These are phyloP conservation scores for Croton setiger DNA, from an alignment of 441 rosid genomes.

Conservation along the genomic window DNA sequence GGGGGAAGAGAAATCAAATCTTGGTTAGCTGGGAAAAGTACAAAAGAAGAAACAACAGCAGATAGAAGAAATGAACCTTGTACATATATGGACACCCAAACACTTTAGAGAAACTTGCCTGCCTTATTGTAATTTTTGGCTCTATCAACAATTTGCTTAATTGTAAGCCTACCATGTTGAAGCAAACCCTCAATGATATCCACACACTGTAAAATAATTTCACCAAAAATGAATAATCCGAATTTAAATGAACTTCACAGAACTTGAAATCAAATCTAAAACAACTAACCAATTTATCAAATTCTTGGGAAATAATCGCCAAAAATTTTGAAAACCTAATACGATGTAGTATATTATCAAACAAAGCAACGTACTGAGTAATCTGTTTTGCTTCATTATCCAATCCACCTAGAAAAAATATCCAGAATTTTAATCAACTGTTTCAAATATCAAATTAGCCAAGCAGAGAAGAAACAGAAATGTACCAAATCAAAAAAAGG, in stretches of 20 bases:
- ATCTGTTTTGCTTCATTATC: slow-evolving; percentile 42
- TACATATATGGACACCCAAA: neutral
- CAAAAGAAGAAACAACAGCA: neutral
- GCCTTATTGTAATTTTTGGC: slow-evolving; percentile 34
- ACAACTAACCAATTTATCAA: slow-evolving; percentile 44
- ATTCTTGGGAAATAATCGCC: slow-evolving; percentile 36
- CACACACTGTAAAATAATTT: slow-evolving; percentile 39
- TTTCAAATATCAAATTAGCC: neutral
- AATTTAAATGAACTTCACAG: neutral
- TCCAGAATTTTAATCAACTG: too few species aligned
- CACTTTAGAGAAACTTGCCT: slow-evolving; percentile 33
- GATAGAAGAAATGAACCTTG: neutral
- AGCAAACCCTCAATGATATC: slow-evolving; percentile 71
- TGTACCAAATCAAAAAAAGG: neutral
- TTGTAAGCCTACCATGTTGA: slow-evolving; percentile 79
- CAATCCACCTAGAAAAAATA: slow-evolving; percentile 35
- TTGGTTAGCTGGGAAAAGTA: neutral
- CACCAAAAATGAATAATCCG: slow-evolving; percentile 4
- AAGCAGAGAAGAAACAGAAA: neutral
- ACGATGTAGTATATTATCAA: slow-evolving; percentile 67
- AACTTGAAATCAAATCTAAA: neutral
- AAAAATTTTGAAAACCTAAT: slow-evolving; percentile 66
- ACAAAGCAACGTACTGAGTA: slow-evolving; percentile 57
- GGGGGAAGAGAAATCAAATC: neutral
- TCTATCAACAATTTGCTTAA: slow-evolving; percentile 69